A percentile compares a stretch with the other conserved stretches of the same genome.
phyloP scores from a whole-genome alignment of 306 rosid genomes.

The Begonia peltatifolia region DNA sequence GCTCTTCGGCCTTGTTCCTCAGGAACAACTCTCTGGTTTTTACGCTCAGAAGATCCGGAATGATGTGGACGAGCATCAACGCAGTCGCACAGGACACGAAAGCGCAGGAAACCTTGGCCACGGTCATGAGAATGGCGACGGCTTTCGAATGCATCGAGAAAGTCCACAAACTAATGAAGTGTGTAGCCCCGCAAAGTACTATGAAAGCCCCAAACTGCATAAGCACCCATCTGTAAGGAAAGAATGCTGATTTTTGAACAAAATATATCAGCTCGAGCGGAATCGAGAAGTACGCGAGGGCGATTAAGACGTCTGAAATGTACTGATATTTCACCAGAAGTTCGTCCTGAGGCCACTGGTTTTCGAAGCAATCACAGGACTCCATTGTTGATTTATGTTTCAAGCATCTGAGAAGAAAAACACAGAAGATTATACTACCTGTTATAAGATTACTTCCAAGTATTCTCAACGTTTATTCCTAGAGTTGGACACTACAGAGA shows the following conservation, averaged over 20 bases:
- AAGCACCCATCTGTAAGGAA: conserved; percentile 90
- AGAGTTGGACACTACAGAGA: too few relatives aligned
- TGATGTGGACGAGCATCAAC: conserved; percentile 81
- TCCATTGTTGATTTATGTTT: conserved; percentile 26
- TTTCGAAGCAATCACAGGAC: conserved; percentile 61
- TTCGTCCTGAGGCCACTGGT: conserved; percentile 66
- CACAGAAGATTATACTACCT: too few relatives aligned
- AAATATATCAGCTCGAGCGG: conserved; percentile 80
- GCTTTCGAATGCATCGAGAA: conserved; percentile 58
- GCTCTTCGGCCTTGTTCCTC: conserved; percentile 73
- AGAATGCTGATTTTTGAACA: conserved; percentile 76
- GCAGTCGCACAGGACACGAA: conserved; percentile 79
- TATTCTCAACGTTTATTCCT: too few relatives aligned
- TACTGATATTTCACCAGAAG: conserved; percentile 82
- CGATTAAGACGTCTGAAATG: conserved; percentile 66
- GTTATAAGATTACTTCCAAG: too few relatives aligned
- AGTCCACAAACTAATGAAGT: conserved; percentile 78
- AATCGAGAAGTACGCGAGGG: conserved; percentile 77
- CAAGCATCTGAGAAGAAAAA: too few relatives aligned
- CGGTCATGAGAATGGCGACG: conserved; percentile 66
- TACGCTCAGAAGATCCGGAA: conserved; percentile 70
- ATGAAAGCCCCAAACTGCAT: conserved; percentile 89
- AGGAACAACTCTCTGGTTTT: conserved; percentile 59
- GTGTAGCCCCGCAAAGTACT: conserved; percentile 82
- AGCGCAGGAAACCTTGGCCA: conserved; percentile 70